Conservation (phyloP, 352 stramenopile species). For the Phytophthora citrophthora region DNA sequence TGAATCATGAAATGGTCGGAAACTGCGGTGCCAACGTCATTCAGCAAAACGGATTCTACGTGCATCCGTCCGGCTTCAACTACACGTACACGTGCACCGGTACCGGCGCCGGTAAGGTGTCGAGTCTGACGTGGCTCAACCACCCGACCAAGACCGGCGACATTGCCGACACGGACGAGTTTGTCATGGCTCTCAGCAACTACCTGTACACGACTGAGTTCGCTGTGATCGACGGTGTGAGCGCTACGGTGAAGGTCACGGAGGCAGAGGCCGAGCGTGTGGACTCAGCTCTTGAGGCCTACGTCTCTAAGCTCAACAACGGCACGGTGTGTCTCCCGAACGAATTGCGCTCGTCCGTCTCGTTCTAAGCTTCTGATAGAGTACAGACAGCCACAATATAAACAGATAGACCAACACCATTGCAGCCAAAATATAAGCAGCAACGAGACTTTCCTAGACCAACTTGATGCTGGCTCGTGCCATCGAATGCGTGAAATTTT, state of each 20-base stretch:
- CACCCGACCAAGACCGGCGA: slow-evolving; percentile 56
- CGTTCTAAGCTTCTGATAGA: slow-evolving; percentile 23
- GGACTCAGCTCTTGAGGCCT: slow-evolving; percentile 53
- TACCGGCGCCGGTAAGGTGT: slow-evolving; percentile 38
- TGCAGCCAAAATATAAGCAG: slow-evolving; percentile 29
- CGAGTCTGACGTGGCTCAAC: slow-evolving; percentile 60
- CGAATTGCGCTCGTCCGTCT: slow-evolving; percentile 34
- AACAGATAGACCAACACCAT: slow-evolving; percentile 14
- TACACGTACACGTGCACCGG: slow-evolving; percentile 71
- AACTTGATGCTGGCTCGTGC: too few species aligned
- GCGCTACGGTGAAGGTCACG: slow-evolving; percentile 45
- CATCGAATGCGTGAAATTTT: not conserved
- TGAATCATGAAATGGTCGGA: slow-evolving; percentile 53
- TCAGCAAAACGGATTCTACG: slow-evolving; percentile 68
- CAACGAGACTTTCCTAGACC: not conserved
- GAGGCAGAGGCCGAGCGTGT: slow-evolving; percentile 58
- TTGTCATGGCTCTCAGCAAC: slow-evolving; percentile 64
- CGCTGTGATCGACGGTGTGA: slow-evolving; percentile 37
- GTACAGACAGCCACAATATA: slow-evolving; percentile 23
- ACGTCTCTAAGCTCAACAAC: slow-evolving; percentile 34
- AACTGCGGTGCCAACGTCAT: slow-evolving; percentile 57
- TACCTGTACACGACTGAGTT: slow-evolving; percentile 70
- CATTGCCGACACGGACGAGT: slow-evolving; percentile 60
- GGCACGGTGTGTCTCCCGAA: slow-evolving; percentile 24
- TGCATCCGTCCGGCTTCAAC: slow-evolving; percentile 71